phyloP scores from a whole-genome alignment of 495 filamentous ascomycete genomes.

The Penicillium goetzii region DNA sequence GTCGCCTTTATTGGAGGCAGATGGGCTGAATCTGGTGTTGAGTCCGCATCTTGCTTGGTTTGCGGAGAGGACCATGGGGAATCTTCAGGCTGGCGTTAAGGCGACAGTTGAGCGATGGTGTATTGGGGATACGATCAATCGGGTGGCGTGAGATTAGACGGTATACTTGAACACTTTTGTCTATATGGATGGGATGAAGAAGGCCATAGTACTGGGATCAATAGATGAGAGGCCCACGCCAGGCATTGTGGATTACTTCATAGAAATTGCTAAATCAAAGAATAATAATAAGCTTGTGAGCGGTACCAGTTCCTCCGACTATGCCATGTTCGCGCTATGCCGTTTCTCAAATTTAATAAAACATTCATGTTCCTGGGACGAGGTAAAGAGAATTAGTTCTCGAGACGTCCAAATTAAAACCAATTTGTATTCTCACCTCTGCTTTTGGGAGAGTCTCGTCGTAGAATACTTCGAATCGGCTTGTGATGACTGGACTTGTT shows the following conservation, averaged over 20 bases:
- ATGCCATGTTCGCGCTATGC: background rate
- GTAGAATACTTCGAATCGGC: constrained; percentile 44
- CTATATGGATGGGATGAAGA: background rate
- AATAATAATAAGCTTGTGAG: background rate
- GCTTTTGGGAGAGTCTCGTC: constrained; percentile 29
- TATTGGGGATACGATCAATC: constrained; percentile 22
- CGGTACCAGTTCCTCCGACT: background rate
- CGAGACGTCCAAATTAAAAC: background rate
- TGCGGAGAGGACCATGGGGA: background rate
- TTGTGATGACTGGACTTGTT: constrained; percentile 36
- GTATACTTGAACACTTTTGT: background rate
- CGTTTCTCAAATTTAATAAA: constrained; percentile 5
- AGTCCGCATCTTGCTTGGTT: constrained; percentile 2
- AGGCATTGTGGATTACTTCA: background rate
- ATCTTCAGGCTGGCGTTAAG: background rate
- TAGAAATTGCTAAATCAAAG: background rate
- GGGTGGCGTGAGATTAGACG: background rate
- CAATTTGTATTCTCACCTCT: background rate
- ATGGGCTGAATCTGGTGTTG: background rate
- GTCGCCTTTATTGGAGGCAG: background rate
- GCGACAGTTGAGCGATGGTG: background rate
- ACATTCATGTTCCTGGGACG: background rate
- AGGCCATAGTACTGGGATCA: background rate
- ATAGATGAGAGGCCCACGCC: background rate
- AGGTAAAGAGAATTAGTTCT: background rate